These are phyloP conservation scores for Sungouiozyma ichnusensis DNA, from an alignment of 805 yeast species.

Conservation along the genomic window DNA sequence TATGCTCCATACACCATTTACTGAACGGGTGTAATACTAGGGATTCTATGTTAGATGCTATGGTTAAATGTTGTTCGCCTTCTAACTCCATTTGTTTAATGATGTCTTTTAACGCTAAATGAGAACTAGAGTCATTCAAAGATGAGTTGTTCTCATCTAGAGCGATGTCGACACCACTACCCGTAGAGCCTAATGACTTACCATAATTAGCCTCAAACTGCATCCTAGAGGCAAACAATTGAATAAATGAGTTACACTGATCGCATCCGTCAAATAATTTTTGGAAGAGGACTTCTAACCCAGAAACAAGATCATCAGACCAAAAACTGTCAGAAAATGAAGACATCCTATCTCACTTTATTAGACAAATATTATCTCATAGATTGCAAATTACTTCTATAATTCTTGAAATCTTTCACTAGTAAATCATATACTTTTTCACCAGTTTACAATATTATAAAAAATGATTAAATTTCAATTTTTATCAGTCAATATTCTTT, in stretches of 20 bases:
- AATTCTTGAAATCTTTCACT: neutral
- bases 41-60: constrained; percentile 49
- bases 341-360: constrained; percentile 21
- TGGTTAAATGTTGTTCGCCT: constrained; percentile 51
- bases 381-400: neutral
- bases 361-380: neutral
- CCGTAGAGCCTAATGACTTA: constrained; percentile 31
- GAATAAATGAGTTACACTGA: constrained; percentile 62
- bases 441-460: neutral
- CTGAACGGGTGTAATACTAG: constrained; percentile 62
- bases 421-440: neutral
- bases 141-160: constrained; percentile 2
- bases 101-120: constrained; percentile 38
- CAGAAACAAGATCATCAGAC: constrained; percentile 56
- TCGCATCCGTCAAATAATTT: constrained; percentile 51
- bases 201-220: constrained; percentile 66
- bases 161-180: constrained; percentile 17
- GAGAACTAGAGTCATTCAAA: neutral
- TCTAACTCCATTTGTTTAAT: constrained; percentile 43
- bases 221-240: constrained; percentile 56
- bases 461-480: neutral
- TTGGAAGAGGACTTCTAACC: constrained; percentile 40
- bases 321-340: constrained; percentile 71
- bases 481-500: no score
- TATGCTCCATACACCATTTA: constrained; percentile 67